Evolutionary conservation across 345 rosid species (phyloP), one percentile per base, ranked within the genome.

Genomic region (Camelina neglecta): DNA sequence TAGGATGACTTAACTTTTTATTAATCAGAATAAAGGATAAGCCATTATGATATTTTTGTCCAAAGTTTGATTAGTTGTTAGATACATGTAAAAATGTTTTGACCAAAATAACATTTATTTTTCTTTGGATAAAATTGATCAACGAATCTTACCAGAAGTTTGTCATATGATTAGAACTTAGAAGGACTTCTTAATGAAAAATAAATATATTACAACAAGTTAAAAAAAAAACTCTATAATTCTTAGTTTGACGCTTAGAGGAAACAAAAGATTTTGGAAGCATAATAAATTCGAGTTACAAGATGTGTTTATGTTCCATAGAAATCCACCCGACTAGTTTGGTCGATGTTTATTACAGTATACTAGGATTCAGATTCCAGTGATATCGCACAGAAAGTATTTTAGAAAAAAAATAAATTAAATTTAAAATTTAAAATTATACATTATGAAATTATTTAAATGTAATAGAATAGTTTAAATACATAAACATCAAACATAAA

Each of bases 291-390:
- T 55, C 71, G 23, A 63, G 60, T 76, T 54, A 47, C 59, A 29
- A 29, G 18, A 76, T 42, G 65, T 53, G 69, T 44, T 38, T 54
- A 35, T 42, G 58, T 69, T 53, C 20, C 18, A 35, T 35, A 63
- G 44, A 62, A 69, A 55, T 55, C 54, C 66, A 63, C 80, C 71
- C 47, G 75, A 64, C 54, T 70, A 24, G 44, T 35, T 6, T 35
- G 7, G 66, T 47, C 60, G 66, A 70, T 36, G 55, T 77, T 64
- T 64, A 47, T 48, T 58, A 29, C 31, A 29, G 31, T 29, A 56
- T 29, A 21, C 18, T 18, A 18, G 18, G 18, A 18, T 0, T 18
- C 18, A 18, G 18, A 18, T 0, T 0, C 18, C 18, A 18, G 18
- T 0, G 18, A 18, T 18, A 0, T 18, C 18, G 18, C 18, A 18